These are phyloP conservation scores for Cercospora sp. DNA, from an alignment of 2,329 filamentous ascomycete genomes.

Conservation along the genomic window DNA sequence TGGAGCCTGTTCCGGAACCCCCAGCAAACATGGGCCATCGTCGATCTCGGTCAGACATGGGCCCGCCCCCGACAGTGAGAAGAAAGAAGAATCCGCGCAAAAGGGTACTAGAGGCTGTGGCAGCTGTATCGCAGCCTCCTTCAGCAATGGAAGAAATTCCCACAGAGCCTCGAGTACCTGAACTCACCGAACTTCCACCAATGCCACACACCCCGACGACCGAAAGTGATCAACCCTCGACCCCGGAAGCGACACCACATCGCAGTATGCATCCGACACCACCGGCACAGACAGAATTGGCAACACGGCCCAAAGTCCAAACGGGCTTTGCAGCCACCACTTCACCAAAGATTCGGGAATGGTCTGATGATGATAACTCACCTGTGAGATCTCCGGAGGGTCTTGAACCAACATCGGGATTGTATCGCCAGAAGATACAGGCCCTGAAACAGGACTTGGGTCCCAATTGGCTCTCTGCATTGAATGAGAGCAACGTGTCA, in stretches of 20 bases:
- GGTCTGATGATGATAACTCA: constrained; percentile 37
- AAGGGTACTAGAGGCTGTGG: constrained; percentile 60
- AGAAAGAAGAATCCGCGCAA: constrained; percentile 61
- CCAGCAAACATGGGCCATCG: constrained; percentile 27
- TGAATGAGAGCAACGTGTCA: constrained; percentile 71
- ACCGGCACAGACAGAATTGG: constrained; percentile 17
- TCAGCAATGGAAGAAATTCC: constrained; percentile 27
- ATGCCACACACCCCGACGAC: constrained; percentile 31
- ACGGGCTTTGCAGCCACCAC: constrained; percentile 36
- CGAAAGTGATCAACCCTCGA: constrained; percentile 32
- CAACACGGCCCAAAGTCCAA: constrained; percentile 33
- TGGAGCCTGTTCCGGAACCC: constrained; percentile 17
- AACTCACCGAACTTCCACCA: constrained; percentile 35
- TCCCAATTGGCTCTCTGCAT: constrained; percentile 79
- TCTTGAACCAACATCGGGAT: constrained; percentile 33
- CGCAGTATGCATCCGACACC: constrained; percentile 28
- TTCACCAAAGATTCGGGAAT: constrained; percentile 34
- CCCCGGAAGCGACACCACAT: constrained; percentile 32
- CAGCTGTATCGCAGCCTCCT: constrained; percentile 42
- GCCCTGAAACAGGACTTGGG: constrained; percentile 81
- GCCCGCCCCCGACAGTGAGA: constrained; percentile 42
- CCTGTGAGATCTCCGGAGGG: constrained; percentile 34
- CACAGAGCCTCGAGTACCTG: constrained; percentile 25
- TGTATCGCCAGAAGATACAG: constrained; percentile 84
- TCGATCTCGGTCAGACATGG: constrained; percentile 36